phyloP scores from a whole-genome alignment of 129 eudicot species.

The Chrysanthemum makinoi region DNA sequence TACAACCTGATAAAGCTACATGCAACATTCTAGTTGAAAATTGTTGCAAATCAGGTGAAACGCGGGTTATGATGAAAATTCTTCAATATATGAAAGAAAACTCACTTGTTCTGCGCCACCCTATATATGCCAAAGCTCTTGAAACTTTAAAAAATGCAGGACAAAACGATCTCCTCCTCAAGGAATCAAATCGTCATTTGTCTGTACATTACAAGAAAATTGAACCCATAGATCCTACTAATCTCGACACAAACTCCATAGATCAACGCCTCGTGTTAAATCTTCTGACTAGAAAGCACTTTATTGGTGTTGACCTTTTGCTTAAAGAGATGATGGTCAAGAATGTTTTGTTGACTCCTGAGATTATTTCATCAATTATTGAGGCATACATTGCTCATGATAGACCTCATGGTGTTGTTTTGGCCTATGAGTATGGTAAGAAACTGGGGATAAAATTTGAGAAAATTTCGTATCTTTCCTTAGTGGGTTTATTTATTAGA shows the following conservation, averaged over 20 bases:
- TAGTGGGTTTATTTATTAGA: constrained; percentile 64
- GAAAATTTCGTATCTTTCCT: constrained; percentile 55
- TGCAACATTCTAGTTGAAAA: constrained; percentile 75
- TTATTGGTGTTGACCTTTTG: constrained; percentile 57
- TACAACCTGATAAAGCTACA: constrained; percentile 88
- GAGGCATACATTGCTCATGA: constrained; percentile 45
- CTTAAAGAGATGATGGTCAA: constrained; percentile 49
- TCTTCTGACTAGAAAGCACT: constrained; percentile 48
- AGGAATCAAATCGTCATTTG: constrained; percentile 72
- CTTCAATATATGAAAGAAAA: constrained; percentile 80
- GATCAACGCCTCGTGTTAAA: constrained; percentile 48
- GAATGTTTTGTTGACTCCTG: constrained; percentile 40
- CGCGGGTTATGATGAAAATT: constrained; percentile 53
- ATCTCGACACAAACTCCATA: constrained; percentile 27
- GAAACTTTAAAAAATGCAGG: constrained; percentile 52
- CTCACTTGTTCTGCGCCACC: constrained; percentile 67
- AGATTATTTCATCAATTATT: constrained; percentile 45
- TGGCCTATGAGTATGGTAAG: constrained; percentile 60
- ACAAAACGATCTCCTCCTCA: constrained; percentile 47
- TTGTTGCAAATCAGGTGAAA: constrained; percentile 66
- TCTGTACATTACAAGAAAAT: constrained; percentile 26
- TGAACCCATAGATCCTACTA: constrained; percentile 18
- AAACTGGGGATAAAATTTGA: constrained; percentile 46
- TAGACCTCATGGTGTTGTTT: constrained; percentile 50
- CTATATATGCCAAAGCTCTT: constrained; percentile 56